phyloP scores from a whole-genome alignment of 148 eudicot species.

The Drosera capensis region DNA sequence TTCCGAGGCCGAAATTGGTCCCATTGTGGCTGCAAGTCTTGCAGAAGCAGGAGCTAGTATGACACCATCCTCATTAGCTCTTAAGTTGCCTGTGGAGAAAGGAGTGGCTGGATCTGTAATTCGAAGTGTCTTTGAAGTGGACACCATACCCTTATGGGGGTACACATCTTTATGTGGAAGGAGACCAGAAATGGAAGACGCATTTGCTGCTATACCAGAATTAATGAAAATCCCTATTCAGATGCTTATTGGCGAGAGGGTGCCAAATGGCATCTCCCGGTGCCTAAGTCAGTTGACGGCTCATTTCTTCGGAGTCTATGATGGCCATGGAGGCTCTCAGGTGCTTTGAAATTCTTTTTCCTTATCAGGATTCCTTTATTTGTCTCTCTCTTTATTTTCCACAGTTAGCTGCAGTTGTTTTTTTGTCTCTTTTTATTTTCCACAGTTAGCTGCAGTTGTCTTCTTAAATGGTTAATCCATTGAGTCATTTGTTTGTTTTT shows the following conservation, averaged over 20 bases:
- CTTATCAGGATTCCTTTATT: neutral
- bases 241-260: slow-evolving; percentile 33
- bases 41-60: slow-evolving; percentile 12
- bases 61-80: slow-evolving; percentile 8
- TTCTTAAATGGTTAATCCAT: neutral
- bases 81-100: slow-evolving; percentile 16
- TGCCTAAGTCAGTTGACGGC: slow-evolving; percentile 33
- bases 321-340: slow-evolving; percentile 58
- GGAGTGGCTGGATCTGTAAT: slow-evolving; percentile 10
- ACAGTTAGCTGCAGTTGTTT: neutral
- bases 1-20: slow-evolving; percentile 4
- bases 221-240: slow-evolving; percentile 32
- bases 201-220: slow-evolving; percentile 30
- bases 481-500: slow-evolving; percentile 4
- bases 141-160: slow-evolving; percentile 45
- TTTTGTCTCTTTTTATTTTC: neutral
- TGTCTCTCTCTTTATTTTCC: neutral
- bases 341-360: slow-evolving; percentile 7
- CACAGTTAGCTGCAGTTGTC: neutral
- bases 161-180: slow-evolving; percentile 32
- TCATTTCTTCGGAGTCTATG: slow-evolving; percentile 51
- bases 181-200: slow-evolving; percentile 57
- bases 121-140: slow-evolving; percentile 44
- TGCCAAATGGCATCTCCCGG: slow-evolving; percentile 14
- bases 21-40: slow-evolving; percentile 7